phyloP scores from a whole-genome alignment of 23 red algal species.

The Gracilaria domingensis region DNA sequence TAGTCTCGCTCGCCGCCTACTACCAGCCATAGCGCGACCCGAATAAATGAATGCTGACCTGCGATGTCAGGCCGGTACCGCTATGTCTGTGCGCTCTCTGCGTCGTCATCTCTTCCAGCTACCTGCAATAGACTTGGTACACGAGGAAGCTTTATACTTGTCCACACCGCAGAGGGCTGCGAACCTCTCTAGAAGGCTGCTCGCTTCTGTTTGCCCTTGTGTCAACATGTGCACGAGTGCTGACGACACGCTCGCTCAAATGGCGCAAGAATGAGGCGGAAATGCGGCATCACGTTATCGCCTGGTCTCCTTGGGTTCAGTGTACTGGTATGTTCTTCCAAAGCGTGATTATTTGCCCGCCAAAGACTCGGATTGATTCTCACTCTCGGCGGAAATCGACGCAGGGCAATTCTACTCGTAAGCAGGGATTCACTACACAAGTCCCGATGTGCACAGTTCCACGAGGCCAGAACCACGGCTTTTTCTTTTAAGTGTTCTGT shows the following conservation, averaged over 20 bases:
- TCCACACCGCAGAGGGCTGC: conserved; percentile 71
- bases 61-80: conserved; percentile 51
- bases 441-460: conserved; percentile 85
- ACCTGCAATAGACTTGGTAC: conserved; percentile 69
- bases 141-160: conserved; percentile 72
- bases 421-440: conserved; percentile 85
- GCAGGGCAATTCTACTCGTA: no score
- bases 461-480: conserved; percentile 74
- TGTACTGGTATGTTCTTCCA: conserved; percentile 37
- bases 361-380: no score
- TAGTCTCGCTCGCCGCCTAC: no score
- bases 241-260: conserved; percentile 45
- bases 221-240: conserved; percentile 27
- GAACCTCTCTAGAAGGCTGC: conserved; percentile 74
- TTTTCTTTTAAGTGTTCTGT: conserved; percentile 62
- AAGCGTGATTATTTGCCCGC: conserved; percentile 78
- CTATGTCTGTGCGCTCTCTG: no score
- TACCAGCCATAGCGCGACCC: conserved; percentile 68
- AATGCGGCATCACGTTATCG: conserved; percentile 19
- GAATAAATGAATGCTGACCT: conserved; percentile 78
- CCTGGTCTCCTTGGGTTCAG: conserved; percentile 20
- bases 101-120: conserved; percentile 58
- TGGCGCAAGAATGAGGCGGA: conserved; percentile 67
- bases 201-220: conserved; percentile 52
- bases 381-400: no score